Evolutionary conservation across 2,329 filamentous ascomycete species (phyloP), one percentile per base, ranked within the genome.

Genomic region (Pyrenophora teres): DNA sequence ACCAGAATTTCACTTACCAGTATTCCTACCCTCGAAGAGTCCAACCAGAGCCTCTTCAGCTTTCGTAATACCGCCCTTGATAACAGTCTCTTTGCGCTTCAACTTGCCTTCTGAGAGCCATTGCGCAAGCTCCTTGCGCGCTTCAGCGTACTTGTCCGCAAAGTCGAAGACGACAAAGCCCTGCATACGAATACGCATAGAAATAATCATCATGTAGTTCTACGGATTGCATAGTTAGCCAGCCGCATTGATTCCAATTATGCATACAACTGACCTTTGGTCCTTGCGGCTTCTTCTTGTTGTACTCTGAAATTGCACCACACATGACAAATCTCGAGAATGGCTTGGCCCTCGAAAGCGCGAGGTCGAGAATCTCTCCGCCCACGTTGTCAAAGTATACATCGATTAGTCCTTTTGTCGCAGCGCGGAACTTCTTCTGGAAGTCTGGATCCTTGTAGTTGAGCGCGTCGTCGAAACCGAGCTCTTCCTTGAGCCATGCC

Each of bases 101-200:
- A 92, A 72, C 75, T 74, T 89, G 42, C 89, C 89, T 68, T 90
- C 84, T 2, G 77, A 76, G n/a, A 90, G 68, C 88, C 88, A 92
- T 57, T 82, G 72, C 1, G 80, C 80, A 12, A 92, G 75, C 62
- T 90, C 80, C 66, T 81, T 76, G 59, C 81, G 74, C 0, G 87
- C 89, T 36, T 75, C 70, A 0, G 78, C 66, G 67, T 82, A 88
- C 64, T 87, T 78, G 45, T 81, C 75, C 4, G 71, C 73, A 64
- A 81, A 89, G 69, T 92, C 89, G 48, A 89, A 83, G 41, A 90
- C 82, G 56, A 92, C 87, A 73, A 92, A 92, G 3, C 78, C 78
- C 56, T 75, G 68, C 61, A 80, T 74, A 15, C 69, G 69, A 32
- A 80, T 69, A 18, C 77, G 69, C 70, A 79, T 81, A 31, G 57